These are phyloP conservation scores for Cylindrotheca fusiformis DNA, from an alignment of 108 stramenopile genomes.

Conservation along the genomic window DNA sequence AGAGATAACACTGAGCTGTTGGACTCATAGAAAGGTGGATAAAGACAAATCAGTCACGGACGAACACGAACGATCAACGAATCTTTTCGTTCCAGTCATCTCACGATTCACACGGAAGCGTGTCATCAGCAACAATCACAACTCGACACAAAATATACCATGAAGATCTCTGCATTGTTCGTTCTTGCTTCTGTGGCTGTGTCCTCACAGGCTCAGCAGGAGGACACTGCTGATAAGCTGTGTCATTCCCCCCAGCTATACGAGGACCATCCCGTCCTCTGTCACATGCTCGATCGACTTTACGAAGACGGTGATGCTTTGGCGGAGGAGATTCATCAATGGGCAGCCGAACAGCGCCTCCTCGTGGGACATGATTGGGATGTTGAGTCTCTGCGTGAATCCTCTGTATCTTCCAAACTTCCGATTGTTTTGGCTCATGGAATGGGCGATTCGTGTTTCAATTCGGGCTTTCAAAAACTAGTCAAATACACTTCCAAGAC, in stretches of 20 bases:
- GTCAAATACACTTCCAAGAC: slow-evolving; percentile 31
- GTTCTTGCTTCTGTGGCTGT: too few species aligned
- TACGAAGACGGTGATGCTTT: slow-evolving; percentile 16
- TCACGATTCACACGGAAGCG: too few species aligned
- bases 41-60: too few species aligned
- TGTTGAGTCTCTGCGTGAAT: neutral
- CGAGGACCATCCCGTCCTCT: slow-evolving; percentile 39
- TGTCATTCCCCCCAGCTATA: slow-evolving; percentile 8
- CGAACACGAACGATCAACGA: too few species aligned
- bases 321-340: slow-evolving; percentile 25
- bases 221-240: too few species aligned
- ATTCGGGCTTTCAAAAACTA: slow-evolving; percentile 63
- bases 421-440: slow-evolving; percentile 66
- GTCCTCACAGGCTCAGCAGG: too few species aligned
- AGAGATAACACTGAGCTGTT: too few species aligned
- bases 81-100: too few species aligned
- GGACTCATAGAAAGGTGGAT: too few species aligned
- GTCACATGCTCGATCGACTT: slow-evolving; percentile 41
- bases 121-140: too few species aligned
- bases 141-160: too few species aligned
- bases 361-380: slow-evolving; percentile 14
- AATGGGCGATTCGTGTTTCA: slow-evolving; percentile 80
- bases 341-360: slow-evolving; percentile 22
- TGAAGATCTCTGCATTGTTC: too few species aligned
- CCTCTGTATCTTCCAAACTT: slow-evolving; percentile 6